These are phyloP conservation scores for Sporothrix dimorphospora DNA, from an alignment of 2,329 filamentous ascomycete species.

Conservation along the genomic window DNA sequence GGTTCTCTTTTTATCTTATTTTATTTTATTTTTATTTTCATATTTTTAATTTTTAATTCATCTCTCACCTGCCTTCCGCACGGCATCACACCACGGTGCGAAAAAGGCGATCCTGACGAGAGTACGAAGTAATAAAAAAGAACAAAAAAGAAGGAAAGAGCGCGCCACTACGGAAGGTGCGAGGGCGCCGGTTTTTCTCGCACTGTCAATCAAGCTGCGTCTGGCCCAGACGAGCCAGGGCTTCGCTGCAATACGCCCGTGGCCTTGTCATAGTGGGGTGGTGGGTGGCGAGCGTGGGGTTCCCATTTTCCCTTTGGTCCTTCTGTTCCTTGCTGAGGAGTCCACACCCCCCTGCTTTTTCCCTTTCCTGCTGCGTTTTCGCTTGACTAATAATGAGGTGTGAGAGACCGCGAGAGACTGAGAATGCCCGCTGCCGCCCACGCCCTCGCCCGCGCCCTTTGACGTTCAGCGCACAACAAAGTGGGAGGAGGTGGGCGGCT, in stretches of 20 bases:
- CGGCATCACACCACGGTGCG: too few relatives aligned
- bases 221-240: neutral
- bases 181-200: neutral
- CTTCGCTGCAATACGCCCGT: slow-evolving; percentile 13
- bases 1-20: neutral
- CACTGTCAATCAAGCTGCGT: slow-evolving; percentile 21
- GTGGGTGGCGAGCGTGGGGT: slow-evolving; percentile 27
- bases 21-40: too few relatives aligned
- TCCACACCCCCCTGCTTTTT: neutral
- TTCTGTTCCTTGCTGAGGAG: neutral
- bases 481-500: neutral
- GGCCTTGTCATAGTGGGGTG: slow-evolving; percentile 9
- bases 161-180: neutral
- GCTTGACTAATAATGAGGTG: slow-evolving; percentile 25
- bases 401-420: too few relatives aligned
- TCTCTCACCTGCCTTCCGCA: too few relatives aligned
- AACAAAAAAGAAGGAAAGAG: neutral
- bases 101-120: too few relatives aligned
- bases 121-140: neutral
- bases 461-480: neutral
- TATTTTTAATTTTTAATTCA: too few relatives aligned
- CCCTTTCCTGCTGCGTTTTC: neutral
- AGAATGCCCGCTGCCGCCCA: neutral
- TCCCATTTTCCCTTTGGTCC: slow-evolving; percentile 5
- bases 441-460: neutral